phyloP scores from a whole-genome alignment of 2,329 filamentous ascomycete species.

The Cladosporium colombiae region DNA sequence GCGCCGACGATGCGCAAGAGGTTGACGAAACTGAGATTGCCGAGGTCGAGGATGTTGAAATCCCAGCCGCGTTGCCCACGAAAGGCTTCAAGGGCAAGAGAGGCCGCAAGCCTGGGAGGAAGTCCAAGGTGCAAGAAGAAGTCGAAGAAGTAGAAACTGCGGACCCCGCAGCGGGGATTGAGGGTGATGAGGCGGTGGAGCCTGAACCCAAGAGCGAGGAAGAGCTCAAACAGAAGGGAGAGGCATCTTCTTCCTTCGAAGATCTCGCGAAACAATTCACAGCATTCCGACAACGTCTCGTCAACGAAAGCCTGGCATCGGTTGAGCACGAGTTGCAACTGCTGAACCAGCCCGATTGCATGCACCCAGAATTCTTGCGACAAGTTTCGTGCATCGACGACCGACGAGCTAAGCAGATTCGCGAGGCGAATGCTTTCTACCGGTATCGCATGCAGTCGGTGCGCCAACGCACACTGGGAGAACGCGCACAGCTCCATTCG shows the following conservation, averaged over 20 bases:
- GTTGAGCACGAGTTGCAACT: slow-evolving; percentile 69
- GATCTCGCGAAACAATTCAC: slow-evolving; percentile 87
- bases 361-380: slow-evolving; percentile 87
- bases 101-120: slow-evolving; percentile 18
- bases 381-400: slow-evolving; percentile 87
- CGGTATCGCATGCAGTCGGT: slow-evolving; percentile 73
- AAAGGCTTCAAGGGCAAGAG: slow-evolving; percentile 29
- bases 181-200: slow-evolving; percentile 30
- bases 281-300: slow-evolving; percentile 69
- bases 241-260: slow-evolving; percentile 50
- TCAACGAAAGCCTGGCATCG: slow-evolving; percentile 62
- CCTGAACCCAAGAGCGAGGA: slow-evolving; percentile 53
- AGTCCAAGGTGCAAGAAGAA: slow-evolving; percentile 33
- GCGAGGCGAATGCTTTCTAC: slow-evolving; percentile 71
- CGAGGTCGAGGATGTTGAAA: slow-evolving; percentile 43
- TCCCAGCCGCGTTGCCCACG: slow-evolving; percentile 16
- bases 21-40: slow-evolving; percentile 22
- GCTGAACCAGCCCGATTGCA: slow-evolving; percentile 59
- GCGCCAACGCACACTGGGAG: slow-evolving; percentile 73
- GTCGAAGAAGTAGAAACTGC: slow-evolving; percentile 36
- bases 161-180: slow-evolving; percentile 20
- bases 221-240: slow-evolving; percentile 47
- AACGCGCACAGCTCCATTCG: slow-evolving; percentile 80
- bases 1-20: slow-evolving; percentile 41
- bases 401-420: slow-evolving; percentile 76